Evolutionary conservation across 495 filamentous ascomycete genomes (phyloP), one percentile per base, ranked within the genome.

Genomic region (Opeltia flavorubescens): DNA sequence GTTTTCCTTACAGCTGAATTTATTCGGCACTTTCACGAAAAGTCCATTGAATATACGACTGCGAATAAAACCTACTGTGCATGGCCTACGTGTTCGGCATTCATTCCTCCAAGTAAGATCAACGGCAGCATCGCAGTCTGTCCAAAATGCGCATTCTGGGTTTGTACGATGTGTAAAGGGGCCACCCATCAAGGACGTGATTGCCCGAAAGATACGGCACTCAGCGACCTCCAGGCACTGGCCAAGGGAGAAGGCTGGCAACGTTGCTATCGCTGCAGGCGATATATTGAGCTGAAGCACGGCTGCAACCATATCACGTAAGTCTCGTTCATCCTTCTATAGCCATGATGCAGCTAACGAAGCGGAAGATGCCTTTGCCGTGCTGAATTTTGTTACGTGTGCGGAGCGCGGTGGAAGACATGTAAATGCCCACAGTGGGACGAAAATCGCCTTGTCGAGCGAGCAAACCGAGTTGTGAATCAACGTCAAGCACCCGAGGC

Each of bases 331-430:
- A n/a, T 42, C 7, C n/a, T 27, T 1, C 35, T 23, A 46, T 40
- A 12, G 36, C 12, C 40, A 44, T 42, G 43, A 24, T n/a, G 15
- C 29, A 5, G 43, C 43, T 51, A 36, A 55, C 20, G 4, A 5
- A n/a, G 36, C 7, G 34, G 47, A 50, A 75, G 69, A 5, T 80
- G 76, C 51, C 56, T 41, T 20, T 81, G 77, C 46, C 55, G 61
- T 6, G 64, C 66, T 2, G 49, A 78, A 43, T 80, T 81, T 54
- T 81, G 76, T 50, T 81, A 80, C 40, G 54, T 62, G 2, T 80
- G 76, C 49, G 73, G 70, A 3, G 40, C 47, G 1, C 28, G 9
- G 9, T 81, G 76, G 74, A 70, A 69, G 47, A 66, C 50, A 0
- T 81, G 75, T 48, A 0, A 7, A 3, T 78, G 75, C 42, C 52